These are phyloP conservation scores for Phytophthora citrophthora DNA, from an alignment of 352 stramenopile species.

Conservation along the genomic window DNA sequence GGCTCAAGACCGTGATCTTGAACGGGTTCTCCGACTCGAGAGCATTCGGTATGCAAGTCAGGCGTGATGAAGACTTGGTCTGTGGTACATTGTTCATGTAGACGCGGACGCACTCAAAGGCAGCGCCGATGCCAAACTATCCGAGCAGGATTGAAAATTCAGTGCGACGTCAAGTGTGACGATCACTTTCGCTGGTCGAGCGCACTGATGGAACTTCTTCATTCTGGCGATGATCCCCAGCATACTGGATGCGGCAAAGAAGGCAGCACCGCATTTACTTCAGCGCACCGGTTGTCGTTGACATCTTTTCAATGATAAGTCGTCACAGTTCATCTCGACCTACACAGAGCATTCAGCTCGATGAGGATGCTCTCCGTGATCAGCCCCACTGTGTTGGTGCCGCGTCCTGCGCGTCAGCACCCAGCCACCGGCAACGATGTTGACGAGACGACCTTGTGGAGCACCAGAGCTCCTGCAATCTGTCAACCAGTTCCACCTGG, in stretches of 20 bases:
- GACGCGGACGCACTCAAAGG: not conserved
- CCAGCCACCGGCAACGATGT: not conserved
- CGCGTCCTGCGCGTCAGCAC: slow-evolving; percentile 26
- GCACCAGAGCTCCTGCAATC: too few species aligned
- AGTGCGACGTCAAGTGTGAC: too few species aligned
- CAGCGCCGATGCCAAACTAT: not conserved
- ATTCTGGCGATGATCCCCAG: not conserved
- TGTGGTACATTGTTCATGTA: not conserved
- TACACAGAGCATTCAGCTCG: slow-evolving; percentile 1
- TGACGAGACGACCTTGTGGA: not conserved
- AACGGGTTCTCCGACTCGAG: not conserved
- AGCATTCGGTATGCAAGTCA: not conserved
- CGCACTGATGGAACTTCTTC: too few species aligned
- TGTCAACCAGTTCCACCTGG: too few species aligned
- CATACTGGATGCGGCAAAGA: not conserved
- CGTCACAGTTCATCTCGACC: not conserved
- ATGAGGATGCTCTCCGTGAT: slow-evolving; percentile 17
- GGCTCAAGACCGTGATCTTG: too few species aligned
- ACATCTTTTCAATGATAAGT: too few species aligned
- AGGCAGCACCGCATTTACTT: too few species aligned
- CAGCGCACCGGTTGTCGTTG: too few species aligned
- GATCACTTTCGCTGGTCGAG: too few species aligned
- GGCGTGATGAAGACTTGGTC: not conserved
- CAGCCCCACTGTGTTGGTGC: slow-evolving; percentile 13
- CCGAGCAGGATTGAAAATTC: not conserved